Percentiles rank a stretch among this genome's conserved stretches.
Conservation (phyloP, 257 asterid species). For the Fraxinus pennsylvanica region DNA sequence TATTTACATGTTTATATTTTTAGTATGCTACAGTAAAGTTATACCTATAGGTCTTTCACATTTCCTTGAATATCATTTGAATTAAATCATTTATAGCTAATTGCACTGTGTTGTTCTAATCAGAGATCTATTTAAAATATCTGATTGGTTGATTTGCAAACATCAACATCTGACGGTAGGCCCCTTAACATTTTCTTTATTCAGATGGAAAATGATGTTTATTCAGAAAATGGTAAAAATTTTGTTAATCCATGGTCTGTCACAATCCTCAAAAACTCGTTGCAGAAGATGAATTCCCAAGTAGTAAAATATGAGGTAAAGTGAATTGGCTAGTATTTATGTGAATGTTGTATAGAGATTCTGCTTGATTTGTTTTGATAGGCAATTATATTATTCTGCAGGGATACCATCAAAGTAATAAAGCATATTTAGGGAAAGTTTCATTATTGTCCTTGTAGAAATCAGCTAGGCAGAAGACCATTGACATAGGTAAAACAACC, state of each 20-base stretch:
- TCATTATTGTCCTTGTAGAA: conserved; percentile 70
- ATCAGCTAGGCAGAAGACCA: conserved; percentile 67
- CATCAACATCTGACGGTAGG: conserved; percentile 20
- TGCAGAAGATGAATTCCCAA: conserved; percentile 37
- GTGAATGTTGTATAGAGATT: not conserved
- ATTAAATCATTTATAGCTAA: conserved; percentile 12
- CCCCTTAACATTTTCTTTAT: conserved; percentile 26
- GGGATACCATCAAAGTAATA: conserved; percentile 30
- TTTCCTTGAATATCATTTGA: conserved; percentile 10
- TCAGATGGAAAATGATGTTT: conserved; percentile 42
- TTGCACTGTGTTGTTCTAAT: not conserved
- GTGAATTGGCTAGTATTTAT: conserved; percentile 5
- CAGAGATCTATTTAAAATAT: conserved; percentile 1
- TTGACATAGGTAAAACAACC: conserved; percentile 64
- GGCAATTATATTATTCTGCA: not conserved
- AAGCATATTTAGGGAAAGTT: conserved; percentile 81
- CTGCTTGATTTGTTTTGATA: not conserved
- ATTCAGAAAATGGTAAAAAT: conserved; percentile 43
- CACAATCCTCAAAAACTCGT: conserved; percentile 34
- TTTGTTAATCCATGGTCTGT: conserved; percentile 81
- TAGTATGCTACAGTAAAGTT: not conserved
- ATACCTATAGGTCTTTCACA: not conserved
- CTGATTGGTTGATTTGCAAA: not conserved
- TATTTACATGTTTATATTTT: not conserved
- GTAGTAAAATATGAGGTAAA: conserved; percentile 46